A percentile compares a stretch with the other conserved stretches of the same genome.
Conservation (phyloP, 1,139 yeast genomes). For the Martiniozyma asiatica region DNA sequence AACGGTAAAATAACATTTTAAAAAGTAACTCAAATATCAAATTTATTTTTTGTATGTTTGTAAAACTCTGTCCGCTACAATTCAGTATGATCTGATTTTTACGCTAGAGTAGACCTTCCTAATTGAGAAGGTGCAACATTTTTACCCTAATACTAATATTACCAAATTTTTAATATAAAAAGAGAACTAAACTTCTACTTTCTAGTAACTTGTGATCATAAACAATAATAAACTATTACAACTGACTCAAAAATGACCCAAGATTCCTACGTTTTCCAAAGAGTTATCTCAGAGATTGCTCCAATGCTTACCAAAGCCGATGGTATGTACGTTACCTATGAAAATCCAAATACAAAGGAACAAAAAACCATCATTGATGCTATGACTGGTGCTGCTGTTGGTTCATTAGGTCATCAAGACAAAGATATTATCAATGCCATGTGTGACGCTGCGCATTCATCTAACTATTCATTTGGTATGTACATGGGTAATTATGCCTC, state of each 20-base stretch:
- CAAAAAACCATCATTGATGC: conserved; percentile 35
- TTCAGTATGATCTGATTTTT: too few relatives aligned
- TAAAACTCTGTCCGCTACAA: too few relatives aligned
- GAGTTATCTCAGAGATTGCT: conserved; percentile 27
- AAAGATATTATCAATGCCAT: conserved; percentile 37
- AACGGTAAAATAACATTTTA: too few relatives aligned
- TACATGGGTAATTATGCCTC: conserved; percentile 31
- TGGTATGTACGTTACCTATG: conserved; percentile 36
- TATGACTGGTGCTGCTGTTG: conserved; percentile 57
- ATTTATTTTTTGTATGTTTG: too few relatives aligned
- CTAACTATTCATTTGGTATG: conserved; percentile 33
- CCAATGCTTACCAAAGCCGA: conserved; percentile 30
- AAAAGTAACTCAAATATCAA: too few relatives aligned
- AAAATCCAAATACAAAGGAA: conserved; percentile 35
- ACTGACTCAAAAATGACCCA: conserved; percentile 7
- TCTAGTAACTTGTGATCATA: not conserved
- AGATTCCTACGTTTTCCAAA: conserved; percentile 30
- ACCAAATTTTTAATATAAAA: conserved; percentile 1
- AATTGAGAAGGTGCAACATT: conserved; percentile 4
- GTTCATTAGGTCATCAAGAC: conserved; percentile 46
- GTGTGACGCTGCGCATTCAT: conserved; percentile 34
- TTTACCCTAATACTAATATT: not conserved
- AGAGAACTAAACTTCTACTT: too few relatives aligned
- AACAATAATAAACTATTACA: not conserved
- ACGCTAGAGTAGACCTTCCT: conserved; percentile 7